These are phyloP conservation scores for Epicoccum nigrum DNA, from an alignment of 2,329 filamentous ascomycete species.

Conservation along the genomic window DNA sequence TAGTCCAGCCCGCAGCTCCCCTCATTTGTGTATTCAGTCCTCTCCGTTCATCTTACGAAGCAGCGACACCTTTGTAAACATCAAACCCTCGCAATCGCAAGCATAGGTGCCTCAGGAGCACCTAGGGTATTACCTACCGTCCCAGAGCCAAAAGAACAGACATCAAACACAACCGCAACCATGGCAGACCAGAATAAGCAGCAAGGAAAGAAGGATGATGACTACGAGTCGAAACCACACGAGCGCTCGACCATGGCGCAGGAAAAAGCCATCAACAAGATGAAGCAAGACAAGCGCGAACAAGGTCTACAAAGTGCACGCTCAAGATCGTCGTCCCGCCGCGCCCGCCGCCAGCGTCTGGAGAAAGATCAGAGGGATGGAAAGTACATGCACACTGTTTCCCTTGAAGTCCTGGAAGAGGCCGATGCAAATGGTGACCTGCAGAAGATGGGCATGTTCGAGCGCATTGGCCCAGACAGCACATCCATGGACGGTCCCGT, in stretches of 20 bases:
- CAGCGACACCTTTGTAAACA: slow-evolving; percentile 4
- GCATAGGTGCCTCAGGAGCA: slow-evolving; percentile 15
- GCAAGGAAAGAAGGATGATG: slow-evolving; percentile 6
- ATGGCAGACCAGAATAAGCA: slow-evolving; percentile 39
- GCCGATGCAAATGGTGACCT: slow-evolving; percentile 58
- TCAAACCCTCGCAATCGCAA: slow-evolving; percentile 5
- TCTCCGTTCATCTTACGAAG: slow-evolving; percentile 9
- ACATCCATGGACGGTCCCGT: slow-evolving; percentile 64
- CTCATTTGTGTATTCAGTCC: slow-evolving; percentile 16
- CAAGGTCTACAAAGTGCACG: slow-evolving; percentile 50
- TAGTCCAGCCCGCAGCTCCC: slow-evolving; percentile 13
- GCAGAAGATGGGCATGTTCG: slow-evolving; percentile 58
- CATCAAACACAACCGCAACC: slow-evolving; percentile 10
- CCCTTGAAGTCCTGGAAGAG: slow-evolving; percentile 57
- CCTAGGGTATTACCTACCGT: slow-evolving; percentile 7
- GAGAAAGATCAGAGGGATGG: slow-evolving; percentile 53
- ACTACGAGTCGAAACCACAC: slow-evolving; percentile 43
- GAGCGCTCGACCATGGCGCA: slow-evolving; percentile 55
- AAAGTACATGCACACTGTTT: slow-evolving; percentile 59
- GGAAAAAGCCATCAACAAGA: slow-evolving; percentile 52
- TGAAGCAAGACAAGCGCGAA: slow-evolving; percentile 48
- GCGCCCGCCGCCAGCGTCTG: slow-evolving; percentile 55
- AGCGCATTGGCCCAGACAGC: slow-evolving; percentile 61
- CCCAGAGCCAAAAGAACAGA: slow-evolving; percentile 8
- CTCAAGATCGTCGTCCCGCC: slow-evolving; percentile 55